Percentiles rank a stretch among this genome's conserved stretches.
Evolutionary conservation across 331 rosid species (phyloP).

Genomic region (Malus hybrid): DNA sequence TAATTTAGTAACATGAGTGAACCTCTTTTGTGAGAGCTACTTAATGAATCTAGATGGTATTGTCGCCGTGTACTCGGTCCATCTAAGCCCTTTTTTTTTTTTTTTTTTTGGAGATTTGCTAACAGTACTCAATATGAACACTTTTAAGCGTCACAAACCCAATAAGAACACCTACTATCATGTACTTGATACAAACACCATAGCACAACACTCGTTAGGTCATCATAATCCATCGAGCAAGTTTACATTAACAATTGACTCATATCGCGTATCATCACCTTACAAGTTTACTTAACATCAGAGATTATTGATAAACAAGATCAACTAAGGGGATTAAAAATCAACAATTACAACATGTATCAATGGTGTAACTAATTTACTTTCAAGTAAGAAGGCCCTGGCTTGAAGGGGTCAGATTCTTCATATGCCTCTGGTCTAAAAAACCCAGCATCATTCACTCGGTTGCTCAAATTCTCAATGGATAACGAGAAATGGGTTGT

Average conservation of each 20-base stretch:
- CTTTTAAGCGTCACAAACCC: neutral
- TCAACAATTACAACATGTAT: too few species aligned
- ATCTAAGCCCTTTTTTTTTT: too few species aligned
- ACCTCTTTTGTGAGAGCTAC: fast-evolving
- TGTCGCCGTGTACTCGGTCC: fast-evolving
- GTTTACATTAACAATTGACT: neutral
- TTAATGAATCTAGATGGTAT: too few species aligned
- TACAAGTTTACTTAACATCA: too few species aligned
- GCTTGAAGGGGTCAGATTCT: conserved; percentile 71
- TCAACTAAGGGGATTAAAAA: too few species aligned
- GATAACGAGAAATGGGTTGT: neutral
- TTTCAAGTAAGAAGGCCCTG: conserved; percentile 58
- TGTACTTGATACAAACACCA: neutral
- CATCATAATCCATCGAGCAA: neutral
- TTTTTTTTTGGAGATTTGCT: fast-evolving
- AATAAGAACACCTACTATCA: neutral
- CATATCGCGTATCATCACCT: too few species aligned
- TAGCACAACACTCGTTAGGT: neutral
- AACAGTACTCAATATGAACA: too few species aligned
- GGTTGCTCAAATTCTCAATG: conserved; percentile 26
- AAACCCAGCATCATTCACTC: conserved; percentile 72
- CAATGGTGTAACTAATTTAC: neutral
- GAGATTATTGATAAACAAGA: too few species aligned
- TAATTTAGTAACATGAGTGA: neutral
- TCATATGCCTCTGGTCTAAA: conserved; percentile 74